phyloP scores from a whole-genome alignment of 768 basidiomycete genomes.

The Suillus bovinus region DNA sequence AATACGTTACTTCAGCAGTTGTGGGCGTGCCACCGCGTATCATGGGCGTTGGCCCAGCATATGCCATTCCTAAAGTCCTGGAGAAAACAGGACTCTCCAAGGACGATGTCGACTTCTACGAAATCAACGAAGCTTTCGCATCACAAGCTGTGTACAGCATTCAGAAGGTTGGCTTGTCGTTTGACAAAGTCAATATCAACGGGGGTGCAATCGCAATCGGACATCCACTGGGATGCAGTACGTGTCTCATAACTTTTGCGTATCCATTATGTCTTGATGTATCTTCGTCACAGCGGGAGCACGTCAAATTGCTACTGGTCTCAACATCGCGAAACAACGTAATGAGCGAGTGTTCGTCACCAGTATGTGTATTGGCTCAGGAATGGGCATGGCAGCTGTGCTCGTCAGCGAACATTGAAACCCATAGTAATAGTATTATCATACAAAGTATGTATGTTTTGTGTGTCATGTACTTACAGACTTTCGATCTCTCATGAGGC shows the following conservation, averaged over 20 bases:
- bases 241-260: conserved; percentile 32
- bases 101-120: conserved; percentile 85
- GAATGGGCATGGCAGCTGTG: conserved; percentile 90
- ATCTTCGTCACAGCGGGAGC: conserved; percentile 59
- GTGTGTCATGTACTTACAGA: background rate
- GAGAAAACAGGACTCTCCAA: conserved; percentile 61
- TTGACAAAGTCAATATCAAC: conserved; percentile 80
- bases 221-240: conserved; percentile 84
- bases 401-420: conserved; percentile 80
- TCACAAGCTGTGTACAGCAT: conserved; percentile 77
- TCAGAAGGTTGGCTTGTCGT: conserved; percentile 66
- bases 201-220: conserved; percentile 92
- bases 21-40: conserved; percentile 85
- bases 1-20: conserved; percentile 68
- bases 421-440: background rate
- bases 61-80: conserved; percentile 79
- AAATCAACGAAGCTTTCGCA: conserved; percentile 93
- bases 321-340: conserved; percentile 79
- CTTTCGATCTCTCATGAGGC: background rate
- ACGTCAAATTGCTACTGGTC: conserved; percentile 83
- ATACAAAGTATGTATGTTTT: background rate
- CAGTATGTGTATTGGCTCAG: conserved; percentile 88
- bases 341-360: conserved; percentile 80
- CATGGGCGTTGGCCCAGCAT: conserved; percentile 92
- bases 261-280: conserved; percentile 2